Evolutionary conservation across 2,329 filamentous ascomycete genomes (phyloP).

Genomic region (Fusarium albosuccineum): DNA sequence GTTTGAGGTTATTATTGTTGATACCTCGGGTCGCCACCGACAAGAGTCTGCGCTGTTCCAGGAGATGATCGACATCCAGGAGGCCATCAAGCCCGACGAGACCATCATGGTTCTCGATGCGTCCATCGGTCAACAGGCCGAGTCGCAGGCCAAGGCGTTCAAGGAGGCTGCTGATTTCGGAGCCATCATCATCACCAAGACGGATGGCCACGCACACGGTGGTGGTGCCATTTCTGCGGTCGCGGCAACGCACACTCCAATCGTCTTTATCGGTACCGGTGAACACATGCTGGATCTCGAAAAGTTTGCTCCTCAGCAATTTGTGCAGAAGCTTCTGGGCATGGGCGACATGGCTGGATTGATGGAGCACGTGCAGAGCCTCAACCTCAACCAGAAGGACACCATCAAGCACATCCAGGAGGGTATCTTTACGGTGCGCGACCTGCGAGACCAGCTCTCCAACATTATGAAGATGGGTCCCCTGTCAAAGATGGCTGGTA

Average conservation of each 20-base stretch:
- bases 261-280: constrained; percentile 97
- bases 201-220: constrained; percentile 93
- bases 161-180: constrained; percentile 98
- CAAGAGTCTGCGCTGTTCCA: constrained; percentile 96
- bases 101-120: constrained; percentile 99
- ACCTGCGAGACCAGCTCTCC: constrained; percentile 92
- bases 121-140: constrained; percentile 95
- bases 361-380: constrained; percentile 94
- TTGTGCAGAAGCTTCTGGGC: constrained; percentile 92
- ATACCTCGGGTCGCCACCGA: constrained; percentile 94
- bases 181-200: constrained; percentile 99
- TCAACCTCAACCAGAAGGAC: constrained; percentile 97
- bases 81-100: constrained; percentile 87
- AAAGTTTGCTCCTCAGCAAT: constrained; percentile 90
- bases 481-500: constrained; percentile 95
- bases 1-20: constrained; percentile 98
- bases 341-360: constrained; percentile 98
- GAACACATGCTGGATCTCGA: constrained; percentile 98
- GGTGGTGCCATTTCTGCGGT: constrained; percentile 98
- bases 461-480: constrained; percentile 99
- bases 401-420: constrained; percentile 99
- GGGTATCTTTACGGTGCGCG: constrained; percentile 94
- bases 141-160: constrained; percentile 95
- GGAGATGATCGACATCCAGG: constrained; percentile 97
- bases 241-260: constrained; percentile 94